Evolutionary conservation across 257 asterid species (phyloP).

Genomic region (Coffea canephora): DNA sequence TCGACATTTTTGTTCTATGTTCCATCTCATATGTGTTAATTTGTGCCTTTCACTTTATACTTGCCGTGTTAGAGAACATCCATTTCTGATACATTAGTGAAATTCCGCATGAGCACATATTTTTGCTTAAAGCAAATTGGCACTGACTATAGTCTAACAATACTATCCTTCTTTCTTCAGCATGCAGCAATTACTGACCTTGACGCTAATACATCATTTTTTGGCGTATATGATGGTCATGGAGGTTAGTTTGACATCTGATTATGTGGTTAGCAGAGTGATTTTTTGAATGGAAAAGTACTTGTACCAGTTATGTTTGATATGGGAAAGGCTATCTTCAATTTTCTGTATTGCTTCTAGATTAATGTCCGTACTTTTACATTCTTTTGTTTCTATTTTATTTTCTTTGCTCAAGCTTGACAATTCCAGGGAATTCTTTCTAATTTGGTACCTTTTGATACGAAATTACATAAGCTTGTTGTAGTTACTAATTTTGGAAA

Average conservation of each 20-base stretch:
- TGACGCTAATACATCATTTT: constrained; percentile 81
- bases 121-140: neutral
- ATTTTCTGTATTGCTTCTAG: neutral
- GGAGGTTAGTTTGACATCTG: constrained; percentile 61
- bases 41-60: neutral
- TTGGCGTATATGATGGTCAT: constrained; percentile 98
- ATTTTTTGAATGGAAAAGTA: neutral
- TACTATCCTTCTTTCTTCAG: constrained; percentile 35
- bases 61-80: neutral
- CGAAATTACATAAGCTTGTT: neutral
- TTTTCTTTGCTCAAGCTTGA: neutral
- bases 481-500: neutral
- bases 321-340: neutral
- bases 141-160: constrained; percentile 2
- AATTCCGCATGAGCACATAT: no score
- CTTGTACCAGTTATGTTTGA: neutral
- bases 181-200: constrained; percentile 82
- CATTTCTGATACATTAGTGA: neutral
- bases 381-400: neutral
- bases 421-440: neutral
- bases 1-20: neutral
- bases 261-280: neutral
- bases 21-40: neutral
- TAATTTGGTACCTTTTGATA: neutral
- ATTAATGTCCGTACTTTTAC: neutral